phyloP scores from a whole-genome alignment of 169 alveolate genomes.

The Nephromyces sp. region DNA sequence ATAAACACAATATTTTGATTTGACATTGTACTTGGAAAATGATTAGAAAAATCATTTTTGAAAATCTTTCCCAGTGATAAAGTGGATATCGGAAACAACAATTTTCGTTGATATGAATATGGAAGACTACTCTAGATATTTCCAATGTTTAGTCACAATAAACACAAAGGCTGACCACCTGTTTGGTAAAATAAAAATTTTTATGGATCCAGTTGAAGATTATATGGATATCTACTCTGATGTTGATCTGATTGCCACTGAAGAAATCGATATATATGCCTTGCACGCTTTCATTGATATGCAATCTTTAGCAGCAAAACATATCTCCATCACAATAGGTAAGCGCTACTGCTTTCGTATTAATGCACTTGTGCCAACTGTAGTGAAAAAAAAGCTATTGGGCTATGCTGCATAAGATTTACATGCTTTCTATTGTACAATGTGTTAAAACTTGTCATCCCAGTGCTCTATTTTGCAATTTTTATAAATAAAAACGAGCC shows the following conservation, averaged over 20 bases:
- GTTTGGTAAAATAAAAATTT: constrained; percentile 6
- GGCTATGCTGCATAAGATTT: too few species aligned
- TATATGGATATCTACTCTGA: constrained; percentile 8
- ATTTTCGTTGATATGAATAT: constrained; percentile 11
- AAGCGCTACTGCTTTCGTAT: too few species aligned
- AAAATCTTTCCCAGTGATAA: background rate
- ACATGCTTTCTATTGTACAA: too few species aligned
- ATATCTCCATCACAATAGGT: background rate
- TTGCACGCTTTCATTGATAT: constrained; percentile 22
- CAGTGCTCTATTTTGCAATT: background rate
- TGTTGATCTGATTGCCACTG: constrained; percentile 6
- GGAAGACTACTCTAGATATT: constrained; percentile 7
- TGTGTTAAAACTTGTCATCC: background rate
- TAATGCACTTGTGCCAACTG: too few species aligned
- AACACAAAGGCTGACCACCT: background rate
- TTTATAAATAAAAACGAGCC: too few species aligned
- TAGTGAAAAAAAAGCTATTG: too few species aligned
- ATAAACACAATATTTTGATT: too few species aligned
- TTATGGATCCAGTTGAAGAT: constrained; percentile 17
- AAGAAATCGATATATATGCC: constrained; percentile 2
- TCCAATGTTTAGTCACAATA: constrained; percentile 8
- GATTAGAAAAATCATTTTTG: too few species aligned
- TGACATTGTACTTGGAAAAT: too few species aligned
- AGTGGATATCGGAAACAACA: background rate
- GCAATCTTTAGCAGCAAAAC: constrained; percentile 7